Base-by-base conservation (phyloP, 2,329 filamentous ascomycete genomes). In the Sporothrix brasiliensis region DNA sequence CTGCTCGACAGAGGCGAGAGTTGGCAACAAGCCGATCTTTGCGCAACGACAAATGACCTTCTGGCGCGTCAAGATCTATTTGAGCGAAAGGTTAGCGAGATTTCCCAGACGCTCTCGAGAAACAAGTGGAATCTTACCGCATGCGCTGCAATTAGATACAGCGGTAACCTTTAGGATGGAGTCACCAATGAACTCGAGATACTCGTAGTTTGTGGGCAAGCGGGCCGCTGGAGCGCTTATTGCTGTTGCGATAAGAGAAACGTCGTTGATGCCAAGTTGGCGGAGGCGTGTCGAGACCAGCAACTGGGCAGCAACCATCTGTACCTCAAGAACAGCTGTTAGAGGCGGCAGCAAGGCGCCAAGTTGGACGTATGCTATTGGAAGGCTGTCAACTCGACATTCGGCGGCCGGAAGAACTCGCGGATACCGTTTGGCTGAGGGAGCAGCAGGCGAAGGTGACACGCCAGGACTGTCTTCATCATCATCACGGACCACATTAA, bases 131-230 rank as follows among this genome's bases (percentile, higher is more conserved):
- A 53, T 79, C 85, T 78, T 77, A 88, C 86, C 77, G 27, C 83
- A 78, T 0, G 84, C 83, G 21, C 83, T 81, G 3, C 94, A 83
- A 69, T 93, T 89, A 1, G 92, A 78, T 0, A 89, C 88, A 0
- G 91, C 85, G 61, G 87, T 88, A 70, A 90, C 87, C 76, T 98
- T 98, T 50, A 98, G 83, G 1, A 97, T 83, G 0, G 88, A 89
- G 76, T 98, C 94, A 0, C 95, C 95, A 0, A 97, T 81, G 74
- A 96, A 96, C 77, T 98, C 95, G 0, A 97, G 82, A 2, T 91
- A 84, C 75, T 98, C 91, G 76, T 97, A 97, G 73, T 97, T 86
- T 0, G 83, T 84, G 1, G 81, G 78, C 63, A 89, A 88, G 2
- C 79, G 76, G 0, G 92, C 88, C 1, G 83, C 83, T 0, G 89